A percentile compares a stretch with the other conserved stretches of the same genome.
These are phyloP conservation scores for Vicia villosa DNA, from an alignment of 306 rosid genomes.

Conservation along the genomic window DNA sequence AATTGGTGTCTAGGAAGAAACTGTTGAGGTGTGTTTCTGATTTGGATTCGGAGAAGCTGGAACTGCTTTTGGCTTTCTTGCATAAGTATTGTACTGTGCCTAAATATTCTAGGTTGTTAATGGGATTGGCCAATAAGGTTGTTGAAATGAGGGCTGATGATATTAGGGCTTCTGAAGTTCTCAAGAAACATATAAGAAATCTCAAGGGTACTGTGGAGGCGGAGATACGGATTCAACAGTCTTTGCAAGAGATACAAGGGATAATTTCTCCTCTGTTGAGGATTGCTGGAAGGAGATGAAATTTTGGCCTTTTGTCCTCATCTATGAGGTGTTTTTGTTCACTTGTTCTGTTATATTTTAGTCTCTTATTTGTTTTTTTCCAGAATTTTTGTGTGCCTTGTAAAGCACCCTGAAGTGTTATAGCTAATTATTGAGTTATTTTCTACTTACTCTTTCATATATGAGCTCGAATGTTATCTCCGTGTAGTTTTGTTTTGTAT, in stretches of 20 bases:
- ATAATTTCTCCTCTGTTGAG: constrained; percentile 78
- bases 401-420: constrained; percentile 14
- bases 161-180: constrained; percentile 50
- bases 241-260: constrained; percentile 84
- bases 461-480: too few species aligned
- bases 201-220: constrained; percentile 75
- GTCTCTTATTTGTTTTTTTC: constrained; percentile 13
- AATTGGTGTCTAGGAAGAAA: constrained; percentile 79
- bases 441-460: too few species aligned
- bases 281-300: constrained; percentile 77
- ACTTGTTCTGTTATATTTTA: not conserved
- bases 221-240: constrained; percentile 71
- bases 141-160: constrained; percentile 68
- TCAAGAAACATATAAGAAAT: constrained; percentile 58
- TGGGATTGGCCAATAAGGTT: constrained; percentile 77
- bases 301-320: not conserved
- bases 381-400: constrained; percentile 29
- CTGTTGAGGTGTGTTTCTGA: constrained; percentile 61
- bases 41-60: constrained; percentile 67
- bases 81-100: constrained; percentile 64
- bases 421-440: constrained; percentile 9
- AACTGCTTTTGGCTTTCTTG: constrained; percentile 61
- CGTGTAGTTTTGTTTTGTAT: too few species aligned
- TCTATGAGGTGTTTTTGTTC: constrained; percentile 22
- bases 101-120: constrained; percentile 59